Base-by-base conservation (phyloP, 345 rosid genomes). In the Camelina laxa region DNA sequence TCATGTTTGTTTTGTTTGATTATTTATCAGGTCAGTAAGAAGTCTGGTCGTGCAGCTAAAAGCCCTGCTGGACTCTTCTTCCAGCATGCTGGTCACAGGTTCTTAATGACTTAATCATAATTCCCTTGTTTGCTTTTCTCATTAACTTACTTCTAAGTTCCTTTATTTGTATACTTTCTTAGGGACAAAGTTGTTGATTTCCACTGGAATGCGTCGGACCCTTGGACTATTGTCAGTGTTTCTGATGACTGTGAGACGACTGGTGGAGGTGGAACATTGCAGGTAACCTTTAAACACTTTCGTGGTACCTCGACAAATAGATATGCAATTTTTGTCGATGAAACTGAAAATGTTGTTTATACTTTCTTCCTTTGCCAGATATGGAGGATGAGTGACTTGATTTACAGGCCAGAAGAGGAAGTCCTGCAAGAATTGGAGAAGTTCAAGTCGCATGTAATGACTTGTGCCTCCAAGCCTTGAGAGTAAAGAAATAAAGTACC, bases 141-240 rank as follows among this genome's bases (percentile, higher is more conserved):
- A 30, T 48, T 39, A 27, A 64, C 30, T 56, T 70, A 61, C 62
- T 57, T 57, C 55, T 65, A 57, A 77, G 55, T 5, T 12, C 2
- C 1, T 5, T 2, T 19, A 14, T 57, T 7, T 48, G 10, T 45
- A 27, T 15, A 11, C 67, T 57, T 17, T 73, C 21, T 44, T 54
- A 94, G 98, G 88, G 98, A 94, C 85, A 94, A 94, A 73, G 95
- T 94, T 12, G 96, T 94, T 16, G 98, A 94, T 79, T 91, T 91
- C 80, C 98, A 94, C 79, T 94, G 93, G 97, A 90, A 91, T 70
- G 60, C 88, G 9, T 75, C 85, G 17, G 97, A 94, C 80, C 97
- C 98, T 12, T 94, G 98, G 98, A 94, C 97, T 6, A 69, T 94
- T 75, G 97, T 91, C 21, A 94, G 97, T 68, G 98, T 94, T 14